Evolutionary conservation across 495 filamentous ascomycete species (phyloP).

Genomic region (Haplographium delicatum): DNA sequence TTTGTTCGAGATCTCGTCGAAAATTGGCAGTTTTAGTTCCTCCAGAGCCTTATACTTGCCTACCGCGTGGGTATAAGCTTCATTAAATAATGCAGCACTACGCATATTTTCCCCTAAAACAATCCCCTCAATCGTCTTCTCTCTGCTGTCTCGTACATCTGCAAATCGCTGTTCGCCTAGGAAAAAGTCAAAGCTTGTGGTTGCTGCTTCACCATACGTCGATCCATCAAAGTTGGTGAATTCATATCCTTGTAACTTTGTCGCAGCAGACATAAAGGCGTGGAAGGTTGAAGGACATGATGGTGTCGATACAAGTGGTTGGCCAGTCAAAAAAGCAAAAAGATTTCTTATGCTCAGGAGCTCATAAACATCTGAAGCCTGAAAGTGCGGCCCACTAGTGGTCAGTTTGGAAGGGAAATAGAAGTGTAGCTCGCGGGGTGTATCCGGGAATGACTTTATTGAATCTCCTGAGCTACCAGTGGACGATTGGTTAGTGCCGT

Average conservation of each 20-base stretch:
- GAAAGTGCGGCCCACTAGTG: too few species aligned
- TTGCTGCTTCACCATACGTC: constrained; percentile 72
- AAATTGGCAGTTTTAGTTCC: constrained; percentile 62
- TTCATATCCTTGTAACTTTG: constrained; percentile 63
- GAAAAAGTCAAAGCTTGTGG: constrained; percentile 68
- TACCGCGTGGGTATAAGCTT: constrained; percentile 88
- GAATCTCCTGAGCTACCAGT: constrained; percentile 24
- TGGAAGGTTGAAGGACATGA: constrained; percentile 62
- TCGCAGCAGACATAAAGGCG: constrained; percentile 67
- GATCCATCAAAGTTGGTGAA: constrained; percentile 79
- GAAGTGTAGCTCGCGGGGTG: constrained; percentile 54
- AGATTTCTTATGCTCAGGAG: constrained; percentile 84
- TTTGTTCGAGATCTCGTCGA: constrained; percentile 56
- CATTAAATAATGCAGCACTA: constrained; percentile 76
- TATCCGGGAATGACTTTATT: constrained; percentile 30
- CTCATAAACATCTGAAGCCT: too few species aligned
- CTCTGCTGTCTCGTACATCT: constrained; percentile 76
- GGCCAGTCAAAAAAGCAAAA: constrained; percentile 80
- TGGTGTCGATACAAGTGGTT: constrained; percentile 73
- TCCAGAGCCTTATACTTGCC: constrained; percentile 78
- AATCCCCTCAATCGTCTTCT: constrained; percentile 87
- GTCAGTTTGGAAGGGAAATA: too few species aligned
- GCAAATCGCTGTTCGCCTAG: constrained; percentile 69
- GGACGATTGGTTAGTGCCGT: too few species aligned
- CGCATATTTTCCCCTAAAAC: constrained; percentile 82